These are phyloP conservation scores for Sanghuangporus weigelae DNA, from an alignment of 1,284 basidiomycete species.

Conservation along the genomic window DNA sequence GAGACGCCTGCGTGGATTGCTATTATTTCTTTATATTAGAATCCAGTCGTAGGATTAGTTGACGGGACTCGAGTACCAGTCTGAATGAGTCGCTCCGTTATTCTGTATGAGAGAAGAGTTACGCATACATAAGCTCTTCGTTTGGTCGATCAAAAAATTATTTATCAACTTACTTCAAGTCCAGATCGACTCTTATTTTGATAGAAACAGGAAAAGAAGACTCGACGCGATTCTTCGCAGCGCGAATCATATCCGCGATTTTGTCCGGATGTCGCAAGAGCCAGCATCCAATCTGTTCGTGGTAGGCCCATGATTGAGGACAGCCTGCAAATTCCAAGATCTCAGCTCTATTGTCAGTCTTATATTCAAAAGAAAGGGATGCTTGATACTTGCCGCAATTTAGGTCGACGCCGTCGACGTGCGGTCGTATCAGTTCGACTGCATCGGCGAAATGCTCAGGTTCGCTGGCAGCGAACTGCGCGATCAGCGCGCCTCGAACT, in stretches of 20 bases:
- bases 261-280: conserved; percentile 50
- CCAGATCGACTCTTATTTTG: conserved; percentile 52
- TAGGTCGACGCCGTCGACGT: conserved; percentile 51
- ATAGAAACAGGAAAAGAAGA: conserved; percentile 44
- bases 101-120: conserved; percentile 22
- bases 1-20: conserved; percentile 38
- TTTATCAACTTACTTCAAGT: conserved; percentile 31
- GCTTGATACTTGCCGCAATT: conserved; percentile 38
- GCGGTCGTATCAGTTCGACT: conserved; percentile 41
- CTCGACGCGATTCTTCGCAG: conserved; percentile 45
- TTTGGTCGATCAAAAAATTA: background rate
- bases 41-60: background rate
- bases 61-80: conserved; percentile 25
- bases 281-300: conserved; percentile 51
- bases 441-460: conserved; percentile 45
- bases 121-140: background rate
- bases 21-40: conserved; percentile 2
- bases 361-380: background rate
- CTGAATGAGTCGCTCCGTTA: conserved; percentile 43
- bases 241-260: conserved; percentile 47
- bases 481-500: conserved; percentile 43
- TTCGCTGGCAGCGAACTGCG: conserved; percentile 50
- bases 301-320: conserved; percentile 46
- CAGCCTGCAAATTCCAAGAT: conserved; percentile 28
- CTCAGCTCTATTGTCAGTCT: background rate